Evolutionary conservation across 2,329 filamentous ascomycete species (phyloP), one percentile per base, ranked within the genome.

Genomic region (Talaromyces albobiverticillius): DNA sequence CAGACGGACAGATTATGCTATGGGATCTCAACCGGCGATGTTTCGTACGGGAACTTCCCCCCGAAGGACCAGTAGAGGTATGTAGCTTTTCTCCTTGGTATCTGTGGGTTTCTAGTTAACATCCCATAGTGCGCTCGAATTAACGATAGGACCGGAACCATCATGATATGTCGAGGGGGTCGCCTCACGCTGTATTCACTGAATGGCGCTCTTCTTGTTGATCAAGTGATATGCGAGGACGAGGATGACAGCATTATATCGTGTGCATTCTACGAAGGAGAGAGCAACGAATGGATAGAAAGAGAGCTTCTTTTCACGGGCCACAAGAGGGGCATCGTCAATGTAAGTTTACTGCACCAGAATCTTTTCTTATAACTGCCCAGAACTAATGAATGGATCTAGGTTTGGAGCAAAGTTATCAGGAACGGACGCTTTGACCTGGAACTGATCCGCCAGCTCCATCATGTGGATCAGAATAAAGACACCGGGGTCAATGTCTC

Each of bases 1-100:
- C 81, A 0, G 90, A 95, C 64, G 92, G 92, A 0, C 85, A 89
- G 36, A 85, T 92, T 10, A 85, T 95, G 64, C 78, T 97, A 3
- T 99, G 94, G 94, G 94, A 97, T 68, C 79, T 99, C 3, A 99
- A 97, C 69, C 84, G 90, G 14, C 82, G 91, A 11, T 88, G 90
- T 50, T 95, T 96, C 64, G 86, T 97, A 5, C 84, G 90, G 42
- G 87, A 85, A 69, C 77, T 93, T 20, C 84, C 84, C 0, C 70
- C 79, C 14, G 77, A 78, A 3, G 79, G 82, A 4, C 72, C 78
- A 5, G 73, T 79, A 2, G 71, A 76, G 63, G 76, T 77, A 64
- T 66, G 67, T 61, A 53, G 8, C 56, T 45, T 9, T 22, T 13
- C 5, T 3, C 4, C 10, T 16, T 4, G 46, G 50, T 41, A 18